Conservation (phyloP, 2,329 filamentous ascomycete species). For the Paramyrothecium roridum region DNA sequence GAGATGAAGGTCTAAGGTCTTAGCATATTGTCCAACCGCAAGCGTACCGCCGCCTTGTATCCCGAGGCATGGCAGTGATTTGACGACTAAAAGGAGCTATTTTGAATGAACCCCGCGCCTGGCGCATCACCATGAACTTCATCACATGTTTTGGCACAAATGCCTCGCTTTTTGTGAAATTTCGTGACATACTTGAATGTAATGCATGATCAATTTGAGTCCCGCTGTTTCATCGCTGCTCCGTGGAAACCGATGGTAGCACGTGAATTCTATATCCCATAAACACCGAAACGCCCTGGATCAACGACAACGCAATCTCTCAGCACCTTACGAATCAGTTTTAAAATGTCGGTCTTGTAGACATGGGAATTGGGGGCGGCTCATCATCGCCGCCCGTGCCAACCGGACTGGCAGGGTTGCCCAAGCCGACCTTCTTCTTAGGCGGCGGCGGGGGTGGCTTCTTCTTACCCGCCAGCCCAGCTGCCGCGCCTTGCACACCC, state of each 20-base stretch:
- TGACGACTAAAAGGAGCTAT: not conserved
- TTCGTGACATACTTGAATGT: too few relatives aligned
- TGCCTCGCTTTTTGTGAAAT: too few relatives aligned
- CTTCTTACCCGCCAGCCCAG: constrained; percentile 40
- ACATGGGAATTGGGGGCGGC: constrained; percentile 51
- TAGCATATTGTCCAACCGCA: constrained; percentile 5
- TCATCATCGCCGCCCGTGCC: constrained; percentile 20
- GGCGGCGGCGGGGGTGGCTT: constrained; percentile 50
- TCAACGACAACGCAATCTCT: not conserved
- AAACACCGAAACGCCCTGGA: too few relatives aligned
- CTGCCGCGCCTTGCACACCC: not conserved
- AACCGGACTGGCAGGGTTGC: constrained; percentile 9
- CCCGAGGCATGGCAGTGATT: not conserved
- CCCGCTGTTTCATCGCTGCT: too few relatives aligned
- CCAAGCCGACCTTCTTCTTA: constrained; percentile 48
- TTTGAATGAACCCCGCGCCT: not conserved
- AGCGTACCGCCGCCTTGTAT: not conserved
- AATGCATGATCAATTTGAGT: too few relatives aligned
- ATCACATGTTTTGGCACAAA: not conserved
- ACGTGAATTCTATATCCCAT: too few relatives aligned
- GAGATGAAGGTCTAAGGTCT: constrained; percentile 82
- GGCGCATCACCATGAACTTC: not conserved
- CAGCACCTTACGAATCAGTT: not conserved
- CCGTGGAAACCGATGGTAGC: too few relatives aligned
- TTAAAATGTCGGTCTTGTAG: constrained; percentile 46